Conservation (phyloP, 208 protist species). For the Crithidia acanthocephali region DNA sequence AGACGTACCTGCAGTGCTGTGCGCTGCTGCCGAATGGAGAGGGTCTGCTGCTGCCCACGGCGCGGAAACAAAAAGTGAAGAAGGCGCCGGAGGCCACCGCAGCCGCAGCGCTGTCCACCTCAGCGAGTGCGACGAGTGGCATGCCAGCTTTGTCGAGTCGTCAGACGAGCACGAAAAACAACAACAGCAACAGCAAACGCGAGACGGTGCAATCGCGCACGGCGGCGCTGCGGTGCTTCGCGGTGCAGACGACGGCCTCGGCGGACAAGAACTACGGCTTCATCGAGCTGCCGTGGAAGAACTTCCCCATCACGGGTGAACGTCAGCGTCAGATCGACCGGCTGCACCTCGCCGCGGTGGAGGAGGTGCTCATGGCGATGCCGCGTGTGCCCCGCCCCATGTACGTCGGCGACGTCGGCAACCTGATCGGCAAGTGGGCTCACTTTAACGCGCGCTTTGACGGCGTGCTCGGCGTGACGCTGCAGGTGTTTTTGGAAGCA, state of each 20-base stretch:
- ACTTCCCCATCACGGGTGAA: constrained; percentile 58
- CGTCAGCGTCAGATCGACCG: constrained; percentile 48
- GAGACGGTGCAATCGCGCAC: constrained; percentile 25
- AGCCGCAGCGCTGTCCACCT: no score
- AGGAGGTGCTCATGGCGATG: constrained; percentile 90
- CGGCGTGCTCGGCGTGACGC: constrained; percentile 70
- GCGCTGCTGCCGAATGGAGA: constrained; percentile 48
- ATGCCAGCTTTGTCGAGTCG: constrained; percentile 38
- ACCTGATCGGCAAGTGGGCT: constrained; percentile 86
- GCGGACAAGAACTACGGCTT: constrained; percentile 20
- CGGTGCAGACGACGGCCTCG: constrained; percentile 41
- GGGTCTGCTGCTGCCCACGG: constrained; percentile 22
- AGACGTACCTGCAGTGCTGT: constrained; percentile 61
- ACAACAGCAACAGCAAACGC: background rate
- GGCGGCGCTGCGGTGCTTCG: constrained; percentile 44
- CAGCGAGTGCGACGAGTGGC: background rate
- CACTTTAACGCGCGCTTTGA: constrained; percentile 86
- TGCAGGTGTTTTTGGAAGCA: constrained; percentile 72
- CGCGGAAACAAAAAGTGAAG: constrained; percentile 22
- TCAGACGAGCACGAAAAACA: constrained; percentile 10
- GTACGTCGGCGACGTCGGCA: constrained; percentile 88
- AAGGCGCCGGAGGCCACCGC: background rate
- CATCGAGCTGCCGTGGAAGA: constrained; percentile 51
- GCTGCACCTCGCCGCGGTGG: constrained; percentile 59
- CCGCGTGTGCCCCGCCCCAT: constrained; percentile 71